Conservation (phyloP, 352 stramenopile species). For the Phytophthora megakarya region DNA sequence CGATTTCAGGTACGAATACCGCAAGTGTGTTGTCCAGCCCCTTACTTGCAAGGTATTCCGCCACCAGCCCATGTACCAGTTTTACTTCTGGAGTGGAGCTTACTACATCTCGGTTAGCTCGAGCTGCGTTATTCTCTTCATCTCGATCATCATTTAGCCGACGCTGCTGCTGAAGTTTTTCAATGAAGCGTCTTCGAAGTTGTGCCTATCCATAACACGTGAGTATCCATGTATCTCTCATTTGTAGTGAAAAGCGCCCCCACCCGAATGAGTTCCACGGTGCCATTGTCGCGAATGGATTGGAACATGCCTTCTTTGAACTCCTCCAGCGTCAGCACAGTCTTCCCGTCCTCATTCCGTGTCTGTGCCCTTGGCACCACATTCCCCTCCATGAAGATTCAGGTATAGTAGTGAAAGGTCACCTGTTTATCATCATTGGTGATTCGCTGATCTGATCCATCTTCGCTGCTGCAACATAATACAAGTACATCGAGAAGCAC, state of each 20-base stretch:
- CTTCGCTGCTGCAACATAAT: no score
- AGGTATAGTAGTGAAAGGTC: conserved; percentile 31
- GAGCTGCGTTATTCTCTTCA: conserved; percentile 9
- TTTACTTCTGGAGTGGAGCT: conserved; percentile 48
- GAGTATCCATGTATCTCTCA: neutral
- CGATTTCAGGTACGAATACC: conserved; percentile 76
- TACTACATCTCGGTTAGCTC: conserved; percentile 2
- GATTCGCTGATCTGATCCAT: no score
- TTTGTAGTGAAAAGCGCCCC: neutral
- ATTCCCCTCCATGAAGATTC: conserved; percentile 27
- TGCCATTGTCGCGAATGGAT: conserved; percentile 65
- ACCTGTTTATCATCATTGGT: neutral
- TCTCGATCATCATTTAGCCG: conserved; percentile 5
- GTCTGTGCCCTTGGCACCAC: neutral
- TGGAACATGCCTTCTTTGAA: conserved; percentile 76
- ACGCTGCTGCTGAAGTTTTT: conserved; percentile 64
- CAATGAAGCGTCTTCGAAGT: conserved; percentile 66
- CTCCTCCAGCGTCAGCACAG: conserved; percentile 64
- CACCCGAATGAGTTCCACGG: conserved; percentile 67
- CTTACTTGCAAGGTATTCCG: conserved; percentile 57
- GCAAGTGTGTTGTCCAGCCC: conserved; percentile 62
- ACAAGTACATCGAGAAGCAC: no score
- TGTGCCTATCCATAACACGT: conserved; percentile 46
- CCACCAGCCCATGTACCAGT: conserved; percentile 61
- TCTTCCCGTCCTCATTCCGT: conserved; percentile 22